Base-by-base conservation (phyloP, 2,329 filamentous ascomycete genomes). In the Ophiostoma tasmaniense region DNA sequence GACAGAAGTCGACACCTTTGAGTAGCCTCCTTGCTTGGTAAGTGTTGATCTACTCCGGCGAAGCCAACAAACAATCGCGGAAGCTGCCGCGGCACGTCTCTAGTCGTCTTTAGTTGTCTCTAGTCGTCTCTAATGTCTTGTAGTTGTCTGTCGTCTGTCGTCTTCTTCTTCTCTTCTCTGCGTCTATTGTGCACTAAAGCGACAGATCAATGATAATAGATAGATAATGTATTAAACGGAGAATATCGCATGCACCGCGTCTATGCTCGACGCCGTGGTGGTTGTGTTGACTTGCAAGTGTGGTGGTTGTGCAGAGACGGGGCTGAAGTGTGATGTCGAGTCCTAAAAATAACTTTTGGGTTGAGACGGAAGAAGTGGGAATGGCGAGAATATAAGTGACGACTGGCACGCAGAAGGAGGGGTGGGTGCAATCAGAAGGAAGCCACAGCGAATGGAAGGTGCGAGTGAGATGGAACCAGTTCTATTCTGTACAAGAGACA, bases 311-410 rank as follows among this genome's bases (percentile, higher is more conserved):
- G 71, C 69, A 71, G 64, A 37, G 69, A 71, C 68, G 71, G 71
- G 67, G 71, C 71, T 71, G 67, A 70, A 68, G 55, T 62, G 55
- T 33, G 30, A 68, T 39, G 52, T 28, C n/a, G 52, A 67, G 64
- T 71, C 70, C 71, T 71, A 72, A 71, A 72, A 72, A 72, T 72
- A 72, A 71, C 70, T 66, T 68, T 67, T 64, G 42, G 62, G 66
- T n/a, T 65, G 45, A 62, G 39, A 64, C 50, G 28, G 64, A 62
- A 61, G 59, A 55, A 67, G 66, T 68, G 70, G 64, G 42, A 66
- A 59, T 33, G 64, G 69, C 64, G 64, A 68, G 68, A 69, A 66
- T 66, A 35, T 35, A 62, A 35, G 33, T 33, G 33, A 33, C 33
- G 33, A 33, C 33, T 3, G 30, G 30, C 3, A 6, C 3, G 22